Evolutionary conservation across 2,329 filamentous ascomycete species (phyloP).

Genomic region (Clarireedia sp.): DNA sequence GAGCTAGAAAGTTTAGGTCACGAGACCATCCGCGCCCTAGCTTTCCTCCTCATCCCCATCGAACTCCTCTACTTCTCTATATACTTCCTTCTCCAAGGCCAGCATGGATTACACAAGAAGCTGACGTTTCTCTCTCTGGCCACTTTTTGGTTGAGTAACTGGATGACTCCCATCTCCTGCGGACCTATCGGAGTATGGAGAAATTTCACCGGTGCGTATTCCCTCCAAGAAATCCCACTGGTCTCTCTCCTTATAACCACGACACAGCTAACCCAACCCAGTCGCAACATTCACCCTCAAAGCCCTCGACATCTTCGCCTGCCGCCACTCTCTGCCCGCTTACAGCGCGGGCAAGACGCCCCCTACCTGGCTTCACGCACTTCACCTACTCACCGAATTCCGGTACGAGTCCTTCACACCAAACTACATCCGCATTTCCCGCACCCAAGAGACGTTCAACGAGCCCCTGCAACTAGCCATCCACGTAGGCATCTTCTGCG

Average conservation of each 20-base stretch:
- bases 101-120: constrained; percentile 18
- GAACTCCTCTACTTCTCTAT: constrained; percentile 29
- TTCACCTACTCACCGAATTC: constrained; percentile 34
- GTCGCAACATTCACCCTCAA: constrained; percentile 35
- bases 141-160: constrained; percentile 24
- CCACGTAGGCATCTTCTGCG: constrained; percentile 29
- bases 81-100: constrained; percentile 25
- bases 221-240: too few species aligned
- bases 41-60: constrained; percentile 25
- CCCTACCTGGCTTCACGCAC: constrained; percentile 25
- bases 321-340: constrained; percentile 28
- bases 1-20: constrained; percentile 20
- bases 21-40: constrained; percentile 22
- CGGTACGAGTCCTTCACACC: constrained; percentile 37
- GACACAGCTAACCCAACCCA: constrained; percentile 1
- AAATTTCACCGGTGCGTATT: constrained; percentile 29
- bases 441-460: constrained; percentile 29
- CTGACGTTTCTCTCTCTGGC: constrained; percentile 21
- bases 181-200: constrained; percentile 28
- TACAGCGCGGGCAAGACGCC: constrained; percentile 15
- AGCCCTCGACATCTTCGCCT: constrained; percentile 33
- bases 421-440: constrained; percentile 31
- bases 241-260: background rate
- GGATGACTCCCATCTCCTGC: constrained; percentile 28
- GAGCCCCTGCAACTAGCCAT: constrained; percentile 31